Conservation (phyloP, 306 rosid genomes). For the Fragaria ananassa region DNA sequence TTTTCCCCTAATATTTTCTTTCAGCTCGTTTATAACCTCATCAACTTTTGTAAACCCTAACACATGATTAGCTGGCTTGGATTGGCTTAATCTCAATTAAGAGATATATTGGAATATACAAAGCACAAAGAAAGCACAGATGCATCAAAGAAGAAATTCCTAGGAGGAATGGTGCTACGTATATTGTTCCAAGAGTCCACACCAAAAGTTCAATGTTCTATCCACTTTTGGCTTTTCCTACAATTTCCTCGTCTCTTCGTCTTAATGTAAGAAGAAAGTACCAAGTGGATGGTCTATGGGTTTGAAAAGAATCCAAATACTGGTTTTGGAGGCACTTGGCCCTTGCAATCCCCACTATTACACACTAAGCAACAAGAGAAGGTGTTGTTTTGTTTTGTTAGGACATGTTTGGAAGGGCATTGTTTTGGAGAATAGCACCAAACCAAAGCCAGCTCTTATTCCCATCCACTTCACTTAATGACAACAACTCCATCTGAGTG, state of each 20-base stretch:
- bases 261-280: slow-evolving; percentile 21
- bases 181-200: slow-evolving; percentile 7
- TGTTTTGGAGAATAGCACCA: slow-evolving; percentile 25
- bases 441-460: slow-evolving; percentile 48
- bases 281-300: slow-evolving; percentile 28
- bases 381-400: slow-evolving; percentile 39
- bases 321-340: slow-evolving; percentile 33
- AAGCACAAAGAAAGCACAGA: background rate
- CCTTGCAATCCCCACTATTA: slow-evolving; percentile 35
- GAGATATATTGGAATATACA: background rate
- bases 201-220: slow-evolving; percentile 21
- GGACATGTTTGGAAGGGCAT: slow-evolving; percentile 38
- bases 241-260: slow-evolving; percentile 19
- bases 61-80: background rate
- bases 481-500: slow-evolving; percentile 24
- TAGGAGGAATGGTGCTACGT: background rate
- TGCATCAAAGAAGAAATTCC: background rate
- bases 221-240: slow-evolving; percentile 21
- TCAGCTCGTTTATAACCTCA: background rate
- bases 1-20: too few relatives aligned
- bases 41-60: background rate
- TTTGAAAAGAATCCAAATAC: slow-evolving; percentile 30
- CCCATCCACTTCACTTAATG: slow-evolving; percentile 39
- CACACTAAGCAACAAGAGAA: slow-evolving; percentile 40
- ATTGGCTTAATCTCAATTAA: background rate